phyloP scores from a whole-genome alignment of 2,329 filamentous ascomycete genomes.

The Fusarium veterinarium region DNA sequence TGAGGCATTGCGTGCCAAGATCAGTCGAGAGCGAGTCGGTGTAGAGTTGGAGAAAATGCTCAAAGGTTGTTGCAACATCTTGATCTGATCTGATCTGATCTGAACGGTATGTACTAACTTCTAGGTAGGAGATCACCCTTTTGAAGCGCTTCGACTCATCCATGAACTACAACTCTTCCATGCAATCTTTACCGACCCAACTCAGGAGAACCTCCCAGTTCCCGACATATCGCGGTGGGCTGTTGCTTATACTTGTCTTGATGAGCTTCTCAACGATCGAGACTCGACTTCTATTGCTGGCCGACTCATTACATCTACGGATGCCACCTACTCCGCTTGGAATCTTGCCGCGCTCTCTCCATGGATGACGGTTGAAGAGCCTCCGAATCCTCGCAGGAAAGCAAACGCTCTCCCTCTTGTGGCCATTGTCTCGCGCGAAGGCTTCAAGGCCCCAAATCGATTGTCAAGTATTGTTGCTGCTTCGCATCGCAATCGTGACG shows the following conservation, averaged over 20 bases:
- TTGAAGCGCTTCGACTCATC: slow-evolving; percentile 71
- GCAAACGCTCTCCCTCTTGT: slow-evolving; percentile 61
- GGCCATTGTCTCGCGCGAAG: slow-evolving; percentile 73
- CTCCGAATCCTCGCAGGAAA: slow-evolving; percentile 60
- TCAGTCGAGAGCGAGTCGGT: slow-evolving; percentile 90
- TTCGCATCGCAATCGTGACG: slow-evolving; percentile 69
- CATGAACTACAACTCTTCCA: slow-evolving; percentile 75
- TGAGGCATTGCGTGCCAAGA: slow-evolving; percentile 83
- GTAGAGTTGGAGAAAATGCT: slow-evolving; percentile 93
- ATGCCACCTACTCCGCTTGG: slow-evolving; percentile 81
- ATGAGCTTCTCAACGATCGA: slow-evolving; percentile 58
- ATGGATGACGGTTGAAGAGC: slow-evolving; percentile 67
- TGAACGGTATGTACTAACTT: neutral
- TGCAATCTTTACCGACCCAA: slow-evolving; percentile 79
- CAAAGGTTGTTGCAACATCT: slow-evolving; percentile 61
- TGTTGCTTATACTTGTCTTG: slow-evolving; percentile 72
- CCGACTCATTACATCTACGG: slow-evolving; percentile 69
- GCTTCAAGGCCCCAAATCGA: slow-evolving; percentile 83
- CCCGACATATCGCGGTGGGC: slow-evolving; percentile 72
- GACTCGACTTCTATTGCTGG: slow-evolving; percentile 61
- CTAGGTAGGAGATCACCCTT: slow-evolving; percentile 66
- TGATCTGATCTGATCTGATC: neutral
- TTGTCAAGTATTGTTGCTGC: slow-evolving; percentile 74
- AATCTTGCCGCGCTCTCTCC: slow-evolving; percentile 79
- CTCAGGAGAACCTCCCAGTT: slow-evolving; percentile 59